Evolutionary conservation across 2,329 filamentous ascomycete species (phyloP), one percentile per base, ranked within the genome.

Genomic region (Fusarium piperis): DNA sequence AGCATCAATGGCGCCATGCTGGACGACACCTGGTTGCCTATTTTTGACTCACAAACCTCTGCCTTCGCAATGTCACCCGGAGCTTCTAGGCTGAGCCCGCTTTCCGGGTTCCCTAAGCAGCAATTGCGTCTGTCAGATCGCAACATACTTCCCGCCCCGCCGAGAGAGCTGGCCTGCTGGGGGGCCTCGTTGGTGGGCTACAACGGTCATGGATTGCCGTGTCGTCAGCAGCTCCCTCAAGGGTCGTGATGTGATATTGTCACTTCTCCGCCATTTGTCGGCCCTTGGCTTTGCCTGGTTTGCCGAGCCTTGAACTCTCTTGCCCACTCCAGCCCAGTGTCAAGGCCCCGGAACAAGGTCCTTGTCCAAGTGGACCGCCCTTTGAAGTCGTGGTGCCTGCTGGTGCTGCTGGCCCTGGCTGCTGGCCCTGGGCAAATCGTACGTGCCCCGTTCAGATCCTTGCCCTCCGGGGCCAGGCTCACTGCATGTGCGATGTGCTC

Each of bases 401-500:
- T 76, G 32, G 32, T 2, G 20, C 39, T 46, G 41, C 39, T 46
- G 41, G 41, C 23, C 41, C 23, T 72, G 74, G 63, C 74, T 72
- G 46, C 70, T 76, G 32, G 32, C 64, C 68, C 67, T 59, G 67
- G 66, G 41, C 51, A 67, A 59, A 68, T 69, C 46, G 56, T 68
- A 64, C 46, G 61, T 64, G 71, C 62, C 63, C 71, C 58, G 60
- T 62, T 65, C 64, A 60, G 51, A 65, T 57, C 56, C 68, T 61
- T 59, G 72, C 44, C 53, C 46, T 23, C 55, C 41, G 46, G 44
- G 44, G 55, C 65, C 70, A 62, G 59, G 70, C 68, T 66, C 53
- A 64, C 65, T 74, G 71, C 71, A 75, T 74, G 64, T 70, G 62
- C 64, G 65, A 71, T 67, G 57, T 68, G 60, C 63, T 66, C 56